Conservation (phyloP, 768 basidiomycete species). For the Collybiopsis luxurians region DNA sequence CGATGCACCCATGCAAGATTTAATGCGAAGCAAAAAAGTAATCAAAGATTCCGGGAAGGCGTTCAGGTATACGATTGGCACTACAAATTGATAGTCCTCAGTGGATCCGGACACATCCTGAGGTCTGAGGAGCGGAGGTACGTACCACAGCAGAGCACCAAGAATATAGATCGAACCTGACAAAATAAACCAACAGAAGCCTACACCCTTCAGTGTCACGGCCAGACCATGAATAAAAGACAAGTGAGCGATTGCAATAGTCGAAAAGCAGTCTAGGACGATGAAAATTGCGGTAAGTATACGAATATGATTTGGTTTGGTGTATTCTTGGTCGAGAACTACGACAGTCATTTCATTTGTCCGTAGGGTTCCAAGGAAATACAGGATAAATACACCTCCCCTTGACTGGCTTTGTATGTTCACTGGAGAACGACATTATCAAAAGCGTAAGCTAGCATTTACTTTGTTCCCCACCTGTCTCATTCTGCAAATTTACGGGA, state of each 20-base stretch:
- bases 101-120: slow-evolving; percentile 18
- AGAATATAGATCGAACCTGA: slow-evolving; percentile 72
- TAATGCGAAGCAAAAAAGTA: slow-evolving; percentile 83
- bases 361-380: slow-evolving; percentile 53
- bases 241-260: slow-evolving; percentile 68
- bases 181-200: slow-evolving; percentile 64
- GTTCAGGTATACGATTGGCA: slow-evolving; percentile 81
- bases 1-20: slow-evolving; percentile 82
- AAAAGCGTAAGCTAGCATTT: neutral
- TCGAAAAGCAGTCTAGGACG: slow-evolving; percentile 65
- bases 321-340: slow-evolving; percentile 76
- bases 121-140: neutral
- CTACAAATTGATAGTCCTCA: no score
- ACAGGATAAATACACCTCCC: slow-evolving; percentile 60
- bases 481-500: slow-evolving; percentile 84
- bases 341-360: slow-evolving; percentile 47
- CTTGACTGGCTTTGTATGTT: slow-evolving; percentile 85
- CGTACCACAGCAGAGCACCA: slow-evolving; percentile 83
- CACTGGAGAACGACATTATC: slow-evolving; percentile 38
- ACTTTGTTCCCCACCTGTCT: slow-evolving; percentile 52
- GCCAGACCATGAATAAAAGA: slow-evolving; percentile 55
- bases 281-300: slow-evolving; percentile 80
- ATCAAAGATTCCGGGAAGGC: slow-evolving; percentile 78
- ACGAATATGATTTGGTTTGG: slow-evolving; percentile 69
- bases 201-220: slow-evolving; percentile 57